These are phyloP conservation scores for Wickerhamiella allomyrinae DNA, from an alignment of 805 yeast species.

Conservation along the genomic window DNA sequence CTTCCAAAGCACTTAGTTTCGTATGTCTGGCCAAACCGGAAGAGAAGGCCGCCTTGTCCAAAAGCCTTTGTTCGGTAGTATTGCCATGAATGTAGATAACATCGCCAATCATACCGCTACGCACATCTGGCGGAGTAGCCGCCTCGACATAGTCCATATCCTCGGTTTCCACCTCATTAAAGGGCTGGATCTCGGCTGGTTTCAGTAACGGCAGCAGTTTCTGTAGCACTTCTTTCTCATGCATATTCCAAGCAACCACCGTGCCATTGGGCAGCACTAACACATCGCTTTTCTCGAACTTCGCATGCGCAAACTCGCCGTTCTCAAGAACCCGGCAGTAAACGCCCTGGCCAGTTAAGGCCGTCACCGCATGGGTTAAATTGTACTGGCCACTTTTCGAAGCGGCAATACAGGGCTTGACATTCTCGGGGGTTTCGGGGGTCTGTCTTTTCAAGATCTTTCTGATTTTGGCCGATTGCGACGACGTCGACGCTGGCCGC, in stretches of 20 bases:
- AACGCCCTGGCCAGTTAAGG: conserved; percentile 27
- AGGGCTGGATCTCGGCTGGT: conserved; percentile 34
- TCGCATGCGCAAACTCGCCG: conserved; percentile 51
- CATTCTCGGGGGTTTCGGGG: conserved; percentile 7
- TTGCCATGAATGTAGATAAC: conserved; percentile 49
- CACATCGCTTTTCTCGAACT: conserved; percentile 36
- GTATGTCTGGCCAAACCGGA: conserved; percentile 81
- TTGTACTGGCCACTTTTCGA: conserved; percentile 65
- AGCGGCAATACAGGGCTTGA: conserved; percentile 44
- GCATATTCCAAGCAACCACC: conserved; percentile 69
- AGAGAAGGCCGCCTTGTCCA: conserved; percentile 80
- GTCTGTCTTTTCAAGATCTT: conserved; percentile 11
- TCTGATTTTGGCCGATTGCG: conserved; percentile 8
- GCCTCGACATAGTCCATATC: conserved; percentile 67
- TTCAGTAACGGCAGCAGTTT: conserved; percentile 35
- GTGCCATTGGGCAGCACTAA: conserved; percentile 67
- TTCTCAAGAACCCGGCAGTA: conserved; percentile 35
- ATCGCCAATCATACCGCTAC: conserved; percentile 49
- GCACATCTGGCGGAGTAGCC: conserved; percentile 19
- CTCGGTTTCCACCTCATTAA: conserved; percentile 51
- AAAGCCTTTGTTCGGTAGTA: conserved; percentile 32
- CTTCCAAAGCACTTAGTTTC: conserved; percentile 65
- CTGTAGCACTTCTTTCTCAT: conserved; percentile 36
- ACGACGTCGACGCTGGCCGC: background rate
- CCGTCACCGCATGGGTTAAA: conserved; percentile 31